Evolutionary conservation across 495 filamentous ascomycete species (phyloP).

Genomic region (Rusavskia elegans): DNA sequence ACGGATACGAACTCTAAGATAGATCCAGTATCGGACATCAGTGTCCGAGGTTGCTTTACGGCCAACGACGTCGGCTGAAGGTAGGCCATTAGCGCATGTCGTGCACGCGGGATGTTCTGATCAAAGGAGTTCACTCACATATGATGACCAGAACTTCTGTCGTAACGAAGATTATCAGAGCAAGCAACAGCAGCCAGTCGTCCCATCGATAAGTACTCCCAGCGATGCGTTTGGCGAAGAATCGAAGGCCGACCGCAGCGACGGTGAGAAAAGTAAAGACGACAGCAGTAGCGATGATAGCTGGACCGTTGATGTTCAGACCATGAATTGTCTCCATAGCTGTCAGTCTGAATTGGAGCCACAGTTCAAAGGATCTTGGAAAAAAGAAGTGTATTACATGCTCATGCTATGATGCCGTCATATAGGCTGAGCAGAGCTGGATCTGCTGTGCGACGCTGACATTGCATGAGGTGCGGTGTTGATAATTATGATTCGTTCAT

Average conservation of each 20-base stretch:
- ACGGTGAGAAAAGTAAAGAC: background rate
- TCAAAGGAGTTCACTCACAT: background rate
- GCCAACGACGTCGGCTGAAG: background rate
- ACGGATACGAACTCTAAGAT: background rate
- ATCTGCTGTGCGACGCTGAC: no score
- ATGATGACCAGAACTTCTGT: background rate
- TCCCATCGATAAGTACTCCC: background rate
- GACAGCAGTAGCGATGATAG: background rate
- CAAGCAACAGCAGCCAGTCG: background rate
- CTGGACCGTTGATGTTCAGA: background rate
- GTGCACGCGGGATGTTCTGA: background rate
- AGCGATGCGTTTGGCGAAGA: background rate
- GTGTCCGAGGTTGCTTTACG: background rate
- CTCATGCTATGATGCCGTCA: no score
- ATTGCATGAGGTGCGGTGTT: no score
- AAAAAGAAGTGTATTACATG: no score
- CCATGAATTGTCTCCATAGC: constrained; percentile 1
- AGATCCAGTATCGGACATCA: background rate
- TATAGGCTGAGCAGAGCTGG: no score
- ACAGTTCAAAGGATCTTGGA: no score
- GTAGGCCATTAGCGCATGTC: background rate
- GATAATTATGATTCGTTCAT: no score
- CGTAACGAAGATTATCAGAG: background rate
- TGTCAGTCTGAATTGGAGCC: no score
- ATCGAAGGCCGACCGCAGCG: background rate